A percentile compares a stretch with the other conserved stretches of the same genome.
These are phyloP conservation scores for Diaporthe ampelina DNA, from an alignment of 2,329 filamentous ascomycete genomes.

Conservation along the genomic window DNA sequence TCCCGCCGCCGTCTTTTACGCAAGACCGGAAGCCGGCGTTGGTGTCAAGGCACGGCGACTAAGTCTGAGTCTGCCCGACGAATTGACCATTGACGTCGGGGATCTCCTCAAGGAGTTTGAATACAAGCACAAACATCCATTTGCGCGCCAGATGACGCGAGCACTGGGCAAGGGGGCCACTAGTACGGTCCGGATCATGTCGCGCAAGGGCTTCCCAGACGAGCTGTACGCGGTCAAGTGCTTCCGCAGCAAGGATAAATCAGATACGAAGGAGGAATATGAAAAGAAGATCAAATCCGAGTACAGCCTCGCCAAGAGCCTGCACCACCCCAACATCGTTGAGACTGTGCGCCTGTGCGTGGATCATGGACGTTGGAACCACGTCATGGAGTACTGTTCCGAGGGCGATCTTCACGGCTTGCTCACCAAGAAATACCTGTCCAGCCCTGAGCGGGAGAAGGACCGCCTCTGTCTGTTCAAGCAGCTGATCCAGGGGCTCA, in stretches of 20 bases:
- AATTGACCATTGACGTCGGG: conserved; percentile 79
- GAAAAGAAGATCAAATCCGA: conserved; percentile 93
- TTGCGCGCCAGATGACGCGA: conserved; percentile 80
- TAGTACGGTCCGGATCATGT: conserved; percentile 86
- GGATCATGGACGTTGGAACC: conserved; percentile 83
- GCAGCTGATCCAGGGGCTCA: conserved; percentile 85
- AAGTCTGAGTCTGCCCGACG: conserved; percentile 80
- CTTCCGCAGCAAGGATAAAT: conserved; percentile 79
- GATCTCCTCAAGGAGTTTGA: conserved; percentile 79
- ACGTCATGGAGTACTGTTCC: conserved; percentile 93
- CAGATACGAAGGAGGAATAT: conserved; percentile 81
- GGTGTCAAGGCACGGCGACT: conserved; percentile 85
- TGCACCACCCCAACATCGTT: conserved; percentile 90
- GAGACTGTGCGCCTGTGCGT: conserved; percentile 83
- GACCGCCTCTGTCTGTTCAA: conserved; percentile 91
- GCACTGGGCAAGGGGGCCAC: conserved; percentile 86
- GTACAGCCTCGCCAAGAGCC: conserved; percentile 87
- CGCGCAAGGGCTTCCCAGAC: conserved; percentile 72
- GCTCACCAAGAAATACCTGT: conserved; percentile 79
- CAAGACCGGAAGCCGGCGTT: conserved; percentile 76
- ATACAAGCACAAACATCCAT: conserved; percentile 70
- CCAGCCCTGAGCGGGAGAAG: conserved; percentile 71
- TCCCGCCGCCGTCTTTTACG: conserved; percentile 49
- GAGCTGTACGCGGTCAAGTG: conserved; percentile 90
- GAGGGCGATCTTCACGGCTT: conserved; percentile 85